Percentiles rank a stretch among this genome's conserved stretches.
phyloP scores from a whole-genome alignment of 1,284 basidiomycete genomes.

The Sparassis latifolia region DNA sequence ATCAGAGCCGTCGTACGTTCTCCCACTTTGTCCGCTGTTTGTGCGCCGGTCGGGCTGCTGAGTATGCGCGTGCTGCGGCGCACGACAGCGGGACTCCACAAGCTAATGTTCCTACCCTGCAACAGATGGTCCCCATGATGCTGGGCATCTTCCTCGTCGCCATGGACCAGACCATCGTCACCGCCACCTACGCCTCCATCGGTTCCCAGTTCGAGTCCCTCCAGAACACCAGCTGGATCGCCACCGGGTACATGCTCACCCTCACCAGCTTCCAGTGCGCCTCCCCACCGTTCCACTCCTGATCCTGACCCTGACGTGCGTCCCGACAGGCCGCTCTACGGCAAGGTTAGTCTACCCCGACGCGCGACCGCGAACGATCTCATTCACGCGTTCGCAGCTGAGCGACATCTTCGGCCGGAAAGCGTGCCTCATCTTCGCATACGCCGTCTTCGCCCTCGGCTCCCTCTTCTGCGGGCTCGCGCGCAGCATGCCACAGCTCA shows the following conservation, averaged over 20 bases:
- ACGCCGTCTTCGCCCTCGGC: constrained; percentile 47
- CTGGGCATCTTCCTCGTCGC: constrained; percentile 52
- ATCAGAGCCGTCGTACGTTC: background rate
- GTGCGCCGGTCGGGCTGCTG: background rate
- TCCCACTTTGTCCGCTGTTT: background rate
- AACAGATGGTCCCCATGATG: constrained; percentile 47
- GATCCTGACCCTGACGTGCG: background rate
- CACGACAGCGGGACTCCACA: background rate
- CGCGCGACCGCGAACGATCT: too few relatives aligned
- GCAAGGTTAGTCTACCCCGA: constrained; percentile 29
- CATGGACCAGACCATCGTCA: constrained; percentile 54
- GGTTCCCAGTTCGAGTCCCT: constrained; percentile 57
- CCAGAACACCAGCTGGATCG: constrained; percentile 61
- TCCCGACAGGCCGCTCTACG: constrained; percentile 45
- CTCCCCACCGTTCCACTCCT: background rate
- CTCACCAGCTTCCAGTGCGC: constrained; percentile 55
- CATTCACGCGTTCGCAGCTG: constrained; percentile 16
- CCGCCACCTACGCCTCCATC: constrained; percentile 53
- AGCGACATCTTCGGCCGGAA: constrained; percentile 64
- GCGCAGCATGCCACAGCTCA: constrained; percentile 47
- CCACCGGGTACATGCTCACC: constrained; percentile 55
- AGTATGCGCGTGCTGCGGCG: background rate
- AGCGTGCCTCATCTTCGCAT: constrained; percentile 48
- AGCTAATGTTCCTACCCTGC: background rate
- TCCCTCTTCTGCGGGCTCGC: constrained; percentile 48